Percentiles rank a stretch among this genome's conserved stretches.
These are phyloP conservation scores for Canavalia ensiformis DNA, from an alignment of 306 rosid species.

Conservation along the genomic window DNA sequence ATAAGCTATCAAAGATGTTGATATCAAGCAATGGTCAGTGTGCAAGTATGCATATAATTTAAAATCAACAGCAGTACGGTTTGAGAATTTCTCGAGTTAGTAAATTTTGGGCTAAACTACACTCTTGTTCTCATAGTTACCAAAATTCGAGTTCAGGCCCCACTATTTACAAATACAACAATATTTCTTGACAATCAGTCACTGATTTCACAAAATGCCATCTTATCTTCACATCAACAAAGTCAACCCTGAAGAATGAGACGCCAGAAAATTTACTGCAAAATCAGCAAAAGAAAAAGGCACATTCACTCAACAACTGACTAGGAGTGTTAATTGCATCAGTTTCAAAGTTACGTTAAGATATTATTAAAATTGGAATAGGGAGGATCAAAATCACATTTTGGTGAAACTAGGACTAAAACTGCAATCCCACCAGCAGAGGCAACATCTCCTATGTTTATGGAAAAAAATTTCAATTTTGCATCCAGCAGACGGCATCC, in stretches of 20 bases:
- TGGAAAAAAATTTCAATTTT: background rate
- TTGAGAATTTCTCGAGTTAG: background rate
- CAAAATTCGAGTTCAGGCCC: background rate
- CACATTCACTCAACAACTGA: background rate
- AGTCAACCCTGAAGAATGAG: background rate
- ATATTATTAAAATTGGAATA: background rate
- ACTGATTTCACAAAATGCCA: background rate
- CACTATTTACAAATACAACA: background rate
- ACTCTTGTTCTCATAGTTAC: background rate
- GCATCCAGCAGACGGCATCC: background rate
- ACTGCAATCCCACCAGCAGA: background rate
- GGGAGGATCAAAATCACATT: conserved; percentile 12
- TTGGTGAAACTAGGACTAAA: background rate
- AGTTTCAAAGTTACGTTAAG: background rate
- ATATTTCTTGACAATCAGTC: background rate
- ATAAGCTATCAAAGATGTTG: conserved; percentile 6
- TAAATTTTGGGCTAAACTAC: conserved; percentile 19
- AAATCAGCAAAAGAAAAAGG: conserved; percentile 11
- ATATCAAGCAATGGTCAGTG: background rate
- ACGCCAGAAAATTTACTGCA: background rate
- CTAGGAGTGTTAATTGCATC: background rate
- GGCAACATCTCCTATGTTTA: conserved; percentile 15
- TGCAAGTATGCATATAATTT: background rate
- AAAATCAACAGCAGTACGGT: background rate
- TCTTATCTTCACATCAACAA: background rate